Base-by-base conservation (phyloP, 2,329 filamentous ascomycete genomes). In the Fusarium goolgardi region DNA sequence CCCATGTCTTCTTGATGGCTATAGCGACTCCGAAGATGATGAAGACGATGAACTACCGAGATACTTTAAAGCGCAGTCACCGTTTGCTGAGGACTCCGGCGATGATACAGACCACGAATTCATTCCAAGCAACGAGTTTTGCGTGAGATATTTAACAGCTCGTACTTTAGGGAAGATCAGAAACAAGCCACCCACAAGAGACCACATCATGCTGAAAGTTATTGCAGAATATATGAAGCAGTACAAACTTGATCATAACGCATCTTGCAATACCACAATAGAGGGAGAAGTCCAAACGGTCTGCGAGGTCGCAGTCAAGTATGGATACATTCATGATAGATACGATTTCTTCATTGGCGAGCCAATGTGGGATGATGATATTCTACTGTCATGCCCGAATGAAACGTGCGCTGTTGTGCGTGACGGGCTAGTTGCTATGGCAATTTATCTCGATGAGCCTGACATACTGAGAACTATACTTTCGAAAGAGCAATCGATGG, bases 341-440 rank as follows among this genome's bases (percentile, higher is more conserved):
- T 49, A 49, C 7, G 34, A 62, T 7, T 55, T 62, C 20, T 62
- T 47, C 15, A 8, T 13, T 6, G 37, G 50, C 2, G 6, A 20
- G 2, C 12, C 12, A 5, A 1, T 2, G 0, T 8, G 1, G 4
- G 5, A n/a, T 1, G 9, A 31, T 18, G 6, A 7, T 1, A n/a
- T 21, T 15, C 3, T 20, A 16, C 2, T n/a, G 8, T 23, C 11
- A 12, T 45, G 27, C 8, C 5, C 32, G 1, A 35, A 62, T 23
- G 56, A 23, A 18, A 25, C 41, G 4, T 55, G 29, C 16, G 11
- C 2, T 6, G 18, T 25, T 11, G 16, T 62, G 0, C 40, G 29
- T 1, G 59, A 55, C 5, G 47, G 46, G 0, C 4, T 62, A 6
- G 16, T 35, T 4, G 20, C 12, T 5, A 12, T 62, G 2, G 35